Evolutionary conservation across 2,329 filamentous ascomycete genomes (phyloP), one percentile per base, ranked within the genome.

Genomic region (Pseudogymnoascus sp.): DNA sequence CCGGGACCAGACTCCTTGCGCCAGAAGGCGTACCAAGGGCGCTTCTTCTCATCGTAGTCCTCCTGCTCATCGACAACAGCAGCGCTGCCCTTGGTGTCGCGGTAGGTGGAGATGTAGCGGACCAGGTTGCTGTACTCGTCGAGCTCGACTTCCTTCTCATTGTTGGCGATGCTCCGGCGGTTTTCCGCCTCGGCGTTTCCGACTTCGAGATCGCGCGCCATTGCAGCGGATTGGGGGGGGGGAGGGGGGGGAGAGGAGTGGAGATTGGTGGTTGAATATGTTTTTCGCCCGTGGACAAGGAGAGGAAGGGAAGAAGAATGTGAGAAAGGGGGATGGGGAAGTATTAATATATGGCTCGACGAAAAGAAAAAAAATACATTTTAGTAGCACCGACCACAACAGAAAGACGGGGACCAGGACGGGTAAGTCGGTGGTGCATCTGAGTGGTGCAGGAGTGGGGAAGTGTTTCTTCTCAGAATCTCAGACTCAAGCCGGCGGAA

Each of bases 71-170:
- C 77, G 38, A 75, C 79, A 53, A 72, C 74, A 64, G 77, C 74
- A 14, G 77, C 78, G 47, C 76, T 76, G 62, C 79, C 78, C 72
- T 83, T 82, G 64, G 82, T 80, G 75, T 86, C 84, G 70, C 81
- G 81, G 76, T 87, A 87, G 72, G 82, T 85, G 68, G 84, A 85
- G 74, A 88, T 87, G 77, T 86, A 88, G 71, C 85, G 82, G 73
- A 87, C 84, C 62, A 88, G 78, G 62, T 84, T 83, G 68, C 82
- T 81, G 76, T 87, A 88, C 75, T 88, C 85, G 74, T 86, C 85
- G 76, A 70, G 62, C 33, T 65, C 47, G 35, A 71, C 69, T 14
- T 68, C 66, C 63, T 68, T 67, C 63, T 71, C 67, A 59, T 59
- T 59, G 47, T 66, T 63, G 26, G 33, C 53, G n/a, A 63, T 61